These are phyloP conservation scores for Choiromyces venosus DNA, from an alignment of 495 filamentous ascomycete genomes.

Conservation along the genomic window DNA sequence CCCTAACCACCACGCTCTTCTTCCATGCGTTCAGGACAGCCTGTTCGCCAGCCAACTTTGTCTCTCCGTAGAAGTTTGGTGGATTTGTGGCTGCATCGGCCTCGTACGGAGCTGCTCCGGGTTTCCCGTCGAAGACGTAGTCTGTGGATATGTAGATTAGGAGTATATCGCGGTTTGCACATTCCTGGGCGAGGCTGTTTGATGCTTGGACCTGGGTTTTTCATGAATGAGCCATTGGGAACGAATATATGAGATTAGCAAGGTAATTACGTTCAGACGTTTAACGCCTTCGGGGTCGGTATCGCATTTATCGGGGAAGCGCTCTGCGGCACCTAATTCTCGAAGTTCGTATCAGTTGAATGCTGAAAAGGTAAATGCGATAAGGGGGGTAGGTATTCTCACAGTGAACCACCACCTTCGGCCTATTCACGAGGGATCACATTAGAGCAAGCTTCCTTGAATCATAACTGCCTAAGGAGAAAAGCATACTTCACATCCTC, in stretches of 20 bases:
- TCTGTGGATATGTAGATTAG: conserved; percentile 93
- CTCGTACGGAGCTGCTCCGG: conserved; percentile 75
- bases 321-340: conserved; percentile 72
- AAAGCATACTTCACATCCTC: conserved; percentile 57
- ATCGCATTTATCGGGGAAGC: conserved; percentile 79
- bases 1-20: conserved; percentile 65
- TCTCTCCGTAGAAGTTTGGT: conserved; percentile 80
- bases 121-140: conserved; percentile 80
- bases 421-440: conserved; percentile 49
- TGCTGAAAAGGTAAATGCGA: neutral
- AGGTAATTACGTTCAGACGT: conserved; percentile 61
- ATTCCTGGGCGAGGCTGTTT: conserved; percentile 58
- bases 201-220: conserved; percentile 48
- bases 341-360: conserved; percentile 6
- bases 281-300: conserved; percentile 69
- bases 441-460: neutral
- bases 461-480: neutral
- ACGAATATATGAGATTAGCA: neutral
- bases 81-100: conserved; percentile 58
- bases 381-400: conserved; percentile 44
- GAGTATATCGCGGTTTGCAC: conserved; percentile 57
- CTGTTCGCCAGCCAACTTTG: conserved; percentile 77
- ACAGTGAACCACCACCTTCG: conserved; percentile 77
- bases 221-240: neutral
- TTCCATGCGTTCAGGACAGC: conserved; percentile 53